Base-by-base conservation (phyloP, 2,329 filamentous ascomycete species). In the Sporothrix globosa region DNA sequence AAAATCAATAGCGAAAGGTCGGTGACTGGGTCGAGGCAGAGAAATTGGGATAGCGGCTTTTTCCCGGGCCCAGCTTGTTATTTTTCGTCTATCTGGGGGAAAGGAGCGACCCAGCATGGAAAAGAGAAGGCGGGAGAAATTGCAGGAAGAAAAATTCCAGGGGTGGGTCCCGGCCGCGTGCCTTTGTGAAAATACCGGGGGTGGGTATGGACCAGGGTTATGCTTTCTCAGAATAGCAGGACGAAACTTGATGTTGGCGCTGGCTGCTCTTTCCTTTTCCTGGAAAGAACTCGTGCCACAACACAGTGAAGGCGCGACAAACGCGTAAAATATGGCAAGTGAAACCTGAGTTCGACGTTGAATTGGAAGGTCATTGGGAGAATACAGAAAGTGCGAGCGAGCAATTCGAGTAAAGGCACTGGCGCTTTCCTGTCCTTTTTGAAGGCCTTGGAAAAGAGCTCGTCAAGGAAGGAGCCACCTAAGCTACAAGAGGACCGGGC, bases 51-150 rank as follows among this genome's bases (percentile, higher is more conserved):
- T 46, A 44, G 67, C 60, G 67, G 65, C 53, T 52, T 67, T 71
- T 67, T 58, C 60, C 48, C 52, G 27, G 34, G 54, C 44, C 39
- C 48, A 68, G 67, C 67, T 54, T 54, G 24, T 60, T 48, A 34
- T 58, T 65, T 46, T 70, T 58, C 7, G 50, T 66, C 21, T 46
- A 27, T 61, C 50, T 67, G 65, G 66, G 66, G 60, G 27, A 60
- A 52, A 34, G 68, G 54, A 66, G 44, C 46, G 21, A 61, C 39
- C 21, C 34, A 46, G 58, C n/a, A 63, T 7, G 61, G 24, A 34
- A 52, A 24, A 65, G 63, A 68, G 72, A 72, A 72, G 70, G 67
- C 69, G 71, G 70, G 52, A 73, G 72, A 74, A 71, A 72, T 70
- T 61, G 39, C 67, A 72, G 70, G 70, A 73, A 73, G 68, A 63